These are phyloP conservation scores for Blastobotrys elegans DNA, from an alignment of 1,139 yeast genomes.

Conservation along the genomic window DNA sequence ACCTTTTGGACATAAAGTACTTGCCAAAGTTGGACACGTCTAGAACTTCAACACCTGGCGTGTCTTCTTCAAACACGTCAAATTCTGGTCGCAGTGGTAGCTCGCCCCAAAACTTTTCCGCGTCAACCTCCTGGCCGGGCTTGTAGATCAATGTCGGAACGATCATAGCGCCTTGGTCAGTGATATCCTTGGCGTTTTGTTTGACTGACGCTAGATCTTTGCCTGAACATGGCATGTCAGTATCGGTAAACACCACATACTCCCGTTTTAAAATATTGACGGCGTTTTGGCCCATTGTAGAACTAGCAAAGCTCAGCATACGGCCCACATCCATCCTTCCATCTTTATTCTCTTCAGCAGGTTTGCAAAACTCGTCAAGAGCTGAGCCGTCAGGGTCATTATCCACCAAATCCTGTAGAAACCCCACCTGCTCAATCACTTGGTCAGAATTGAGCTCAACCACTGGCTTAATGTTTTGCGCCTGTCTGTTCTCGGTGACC, in stretches of 20 bases:
- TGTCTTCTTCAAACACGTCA: slow-evolving; percentile 13
- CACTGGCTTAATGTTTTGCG: not conserved
- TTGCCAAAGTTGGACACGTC: slow-evolving; percentile 37
- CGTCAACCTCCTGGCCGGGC: slow-evolving; percentile 42
- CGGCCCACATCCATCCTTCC: not conserved
- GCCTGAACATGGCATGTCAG: not conserved
- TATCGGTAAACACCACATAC: not conserved
- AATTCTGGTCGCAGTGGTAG: slow-evolving; percentile 18
- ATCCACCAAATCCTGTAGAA: not conserved
- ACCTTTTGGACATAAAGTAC: slow-evolving; percentile 18
- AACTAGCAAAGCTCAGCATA: not conserved
- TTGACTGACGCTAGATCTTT: not conserved
- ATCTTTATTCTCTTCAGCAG: not conserved
- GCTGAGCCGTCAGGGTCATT: not conserved
- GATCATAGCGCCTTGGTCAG: slow-evolving; percentile 33
- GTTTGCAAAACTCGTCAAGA: not conserved
- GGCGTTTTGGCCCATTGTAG: not conserved
- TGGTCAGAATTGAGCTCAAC: not conserved
- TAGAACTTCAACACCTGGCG: not conserved
- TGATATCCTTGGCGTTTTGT: not conserved
- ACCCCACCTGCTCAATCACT: not conserved
- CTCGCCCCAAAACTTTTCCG: slow-evolving; percentile 52
- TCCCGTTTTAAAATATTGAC: not conserved
- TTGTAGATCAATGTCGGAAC: slow-evolving; percentile 59
- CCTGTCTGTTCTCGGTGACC: not conserved